phyloP scores from a whole-genome alignment of 2,329 filamentous ascomycete species.

The Beauveria bassiana region DNA sequence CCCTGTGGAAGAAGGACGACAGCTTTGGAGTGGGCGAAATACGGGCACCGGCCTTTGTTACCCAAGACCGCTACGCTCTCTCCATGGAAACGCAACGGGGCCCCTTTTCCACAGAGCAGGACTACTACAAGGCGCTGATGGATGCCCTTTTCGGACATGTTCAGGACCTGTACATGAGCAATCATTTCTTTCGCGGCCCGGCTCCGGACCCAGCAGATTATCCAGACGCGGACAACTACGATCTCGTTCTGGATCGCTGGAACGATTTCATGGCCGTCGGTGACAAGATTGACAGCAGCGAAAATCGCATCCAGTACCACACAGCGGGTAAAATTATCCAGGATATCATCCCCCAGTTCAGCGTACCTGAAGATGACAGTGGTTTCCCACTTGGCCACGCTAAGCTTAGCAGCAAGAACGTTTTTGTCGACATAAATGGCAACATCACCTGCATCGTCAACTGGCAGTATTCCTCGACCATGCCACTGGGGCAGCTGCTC shows the following conservation, averaged over 20 bases:
- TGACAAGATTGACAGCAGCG: neutral
- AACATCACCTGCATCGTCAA: slow-evolving; percentile 26
- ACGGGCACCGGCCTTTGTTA: neutral
- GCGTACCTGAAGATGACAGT: neutral
- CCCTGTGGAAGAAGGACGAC: neutral
- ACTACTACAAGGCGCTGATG: neutral
- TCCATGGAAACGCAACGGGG: neutral
- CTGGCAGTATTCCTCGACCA: slow-evolving; percentile 22
- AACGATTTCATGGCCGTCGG: neutral
- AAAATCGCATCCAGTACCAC: slow-evolving; percentile 2
- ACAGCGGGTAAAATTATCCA: neutral
- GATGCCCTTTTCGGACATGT: neutral
- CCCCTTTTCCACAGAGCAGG: neutral
- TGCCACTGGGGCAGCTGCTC: neutral
- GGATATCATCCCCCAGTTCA: neutral
- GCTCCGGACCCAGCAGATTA: neutral
- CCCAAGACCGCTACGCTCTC: neutral
- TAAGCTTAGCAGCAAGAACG: slow-evolving; percentile 26
- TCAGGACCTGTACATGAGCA: neutral
- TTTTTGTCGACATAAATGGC: slow-evolving; percentile 27
- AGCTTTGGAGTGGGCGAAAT: neutral
- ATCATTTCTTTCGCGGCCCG: neutral
- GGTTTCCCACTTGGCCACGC: slow-evolving; percentile 21
- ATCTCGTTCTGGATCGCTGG: neutral
- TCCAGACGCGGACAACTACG: neutral